These are phyloP conservation scores for Phytopythium litorale DNA, from an alignment of 352 stramenopile species.

Conservation along the genomic window DNA sequence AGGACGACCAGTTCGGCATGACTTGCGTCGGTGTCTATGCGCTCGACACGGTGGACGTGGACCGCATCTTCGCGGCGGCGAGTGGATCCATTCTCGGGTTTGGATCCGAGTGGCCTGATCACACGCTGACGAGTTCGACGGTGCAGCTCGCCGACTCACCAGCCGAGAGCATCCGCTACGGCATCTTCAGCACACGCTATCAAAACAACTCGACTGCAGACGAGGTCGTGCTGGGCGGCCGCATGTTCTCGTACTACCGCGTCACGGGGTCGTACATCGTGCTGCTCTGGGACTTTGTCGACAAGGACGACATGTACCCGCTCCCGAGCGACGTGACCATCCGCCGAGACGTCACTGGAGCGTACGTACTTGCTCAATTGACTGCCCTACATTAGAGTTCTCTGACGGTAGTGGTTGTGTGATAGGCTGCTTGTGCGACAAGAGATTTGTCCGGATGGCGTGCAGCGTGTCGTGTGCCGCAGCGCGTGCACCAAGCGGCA, in stretches of 20 bases:
- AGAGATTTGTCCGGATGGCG: constrained; percentile 29
- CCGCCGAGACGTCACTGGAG: constrained; percentile 12
- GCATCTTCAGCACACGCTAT: constrained; percentile 3
- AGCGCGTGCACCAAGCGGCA: constrained; percentile 34
- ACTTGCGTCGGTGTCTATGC: constrained; percentile 14
- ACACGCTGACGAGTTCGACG: constrained; percentile 7
- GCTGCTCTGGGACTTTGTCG: constrained; percentile 18
- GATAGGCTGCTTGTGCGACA: constrained; percentile 5
- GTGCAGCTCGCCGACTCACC: constrained; percentile 4
- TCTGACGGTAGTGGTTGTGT: neutral
- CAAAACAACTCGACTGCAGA: constrained; percentile 2
- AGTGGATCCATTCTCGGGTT: constrained; percentile 6
- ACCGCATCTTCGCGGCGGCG: constrained; percentile 9
- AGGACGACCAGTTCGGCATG: constrained; percentile 15
- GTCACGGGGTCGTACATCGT: constrained; percentile 4
- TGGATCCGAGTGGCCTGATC: constrained; percentile 7
- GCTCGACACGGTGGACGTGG: constrained; percentile 12
- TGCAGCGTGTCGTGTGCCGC: constrained; percentile 29
- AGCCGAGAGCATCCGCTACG: constrained; percentile 8
- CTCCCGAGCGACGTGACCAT: constrained; percentile 6
- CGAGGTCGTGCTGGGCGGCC: constrained; percentile 7
- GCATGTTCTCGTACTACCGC: constrained; percentile 11
- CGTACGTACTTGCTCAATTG: constrained; percentile 5
- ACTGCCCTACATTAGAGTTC: neutral
- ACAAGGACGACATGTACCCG: constrained; percentile 18